Base-by-base conservation (phyloP, 805 yeast species). In the Huiozyma naganishii region DNA sequence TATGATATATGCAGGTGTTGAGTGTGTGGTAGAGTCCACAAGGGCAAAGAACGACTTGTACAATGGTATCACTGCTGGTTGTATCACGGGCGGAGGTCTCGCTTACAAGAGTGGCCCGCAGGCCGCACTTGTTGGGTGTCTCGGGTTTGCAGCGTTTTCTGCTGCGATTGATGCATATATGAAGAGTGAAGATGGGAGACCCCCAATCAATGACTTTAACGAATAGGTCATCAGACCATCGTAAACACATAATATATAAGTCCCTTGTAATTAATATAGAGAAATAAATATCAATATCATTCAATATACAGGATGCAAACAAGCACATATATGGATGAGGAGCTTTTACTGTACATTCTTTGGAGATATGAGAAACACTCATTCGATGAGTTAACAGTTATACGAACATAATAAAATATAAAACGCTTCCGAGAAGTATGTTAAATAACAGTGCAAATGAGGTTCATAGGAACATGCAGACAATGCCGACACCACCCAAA, bases 101-200 rank as follows among this genome's bases (percentile, higher is more conserved):
- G 95, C 97, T 1, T 74, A 84, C 52, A 86, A 83, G 59, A 78
- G 92, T 40, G 98, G 98, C 1, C 98, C 98, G 1, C 88, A 81
- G 54, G 94, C 95, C 29, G 92, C 95, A 0, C 54, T 79, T 27
- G 61, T 89, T 46, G 98, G 98, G 1, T 92, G 97, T 71, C 96
- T 94, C 28, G 98, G 97, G 7, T 92, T 92, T 68, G 97, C 97
- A 2, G 95, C 92, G 6, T 92, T 92, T 62, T 82, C 95, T 44
- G 80, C 87, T 4, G 95, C 95, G 36, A 67, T 89, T 46, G 96
- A 89, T 59, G 61, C 83, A 51, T 89, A 89, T 55, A 73, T 89
- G 82, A 76, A 89, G 53, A 78, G 84, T 53, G 97, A 88, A 52
- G 74, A 80, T 58, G 79, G 80, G 4, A 74, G 75, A 40, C 97